Evolutionary conservation across 2,329 filamentous ascomycete species (phyloP), one percentile per base, ranked within the genome.

Genomic region (Stagonosporopsis vannaccii): DNA sequence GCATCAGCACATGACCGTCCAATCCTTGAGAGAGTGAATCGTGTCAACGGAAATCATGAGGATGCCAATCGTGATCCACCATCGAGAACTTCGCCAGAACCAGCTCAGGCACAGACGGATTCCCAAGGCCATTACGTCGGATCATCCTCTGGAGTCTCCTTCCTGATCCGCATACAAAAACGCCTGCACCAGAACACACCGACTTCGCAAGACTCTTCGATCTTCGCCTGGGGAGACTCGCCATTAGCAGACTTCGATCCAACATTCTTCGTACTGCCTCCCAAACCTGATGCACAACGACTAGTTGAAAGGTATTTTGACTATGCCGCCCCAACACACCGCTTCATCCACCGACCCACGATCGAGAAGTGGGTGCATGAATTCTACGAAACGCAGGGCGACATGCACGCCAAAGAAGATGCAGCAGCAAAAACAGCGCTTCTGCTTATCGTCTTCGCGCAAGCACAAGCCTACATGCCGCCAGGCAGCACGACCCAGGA

Each of bases 281-380:
- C 43, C 51, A 85, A 49, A 76, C 78, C 4, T 51, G 79, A 40
- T 74, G 79, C 30, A 48, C 74, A 69, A 48, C 77, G 79, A 20
- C 64, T 85, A 2, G 71, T 87, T 4, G 75, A 78, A 7, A 74
- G 84, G 6, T 87, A 87, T 50, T 87, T 87, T 58, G 84, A 87
- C 42, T 84, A 84, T 53, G 85, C 83, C 6, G 83, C 85, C 19
- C 83, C 85, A 0, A 87, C 85, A 0, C 85, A 87, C 60, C 80
- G 84, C 3, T 84, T 86, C 52, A 64, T 87, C 19, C 84, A 87
- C 62, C 75, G 83, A 0, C 81, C 82, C 0, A 82, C 80, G 2
- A 80, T 85, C n/a, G 69, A 79, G 50, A 62, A 64, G 32, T 75
- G 74, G 75, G 74, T 84, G 11, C 71, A 75, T 11, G 78, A 81